Evolutionary conservation across 2,329 filamentous ascomycete species (phyloP), one percentile per base, ranked within the genome.

Genomic region (Neofusicoccum sp.): DNA sequence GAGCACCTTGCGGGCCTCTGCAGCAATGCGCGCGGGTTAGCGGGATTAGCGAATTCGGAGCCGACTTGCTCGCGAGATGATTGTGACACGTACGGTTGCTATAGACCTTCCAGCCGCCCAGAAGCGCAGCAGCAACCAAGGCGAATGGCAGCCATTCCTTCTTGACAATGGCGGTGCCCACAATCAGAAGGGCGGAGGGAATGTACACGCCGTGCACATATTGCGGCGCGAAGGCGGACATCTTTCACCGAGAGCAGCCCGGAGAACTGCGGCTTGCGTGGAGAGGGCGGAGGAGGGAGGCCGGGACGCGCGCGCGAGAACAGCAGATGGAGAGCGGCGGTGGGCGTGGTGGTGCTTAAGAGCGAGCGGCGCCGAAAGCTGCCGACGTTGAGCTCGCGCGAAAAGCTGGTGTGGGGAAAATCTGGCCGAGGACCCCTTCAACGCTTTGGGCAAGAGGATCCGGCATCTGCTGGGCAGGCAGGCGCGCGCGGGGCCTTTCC

Each of bases 181-280:
- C 76, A 63, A 97, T 79, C 63, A 96, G 78, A 36, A 96, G 84
- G 62, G 83, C 86, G n/a, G 87, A 88, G 64, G 93, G 92, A 70
- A 96, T 88, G 75, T 93, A 92, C 69, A 96, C 85, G 71, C 89
- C 90, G 76, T 91, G 86, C 72, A 93, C 77, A 71, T 89, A 91
- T 69, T 86, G 81, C 66, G 82, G 81, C 65, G 87, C 82, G 63
- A 67, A 59, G 7, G 63, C 36, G 36, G 57, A 60, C 57, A 60
- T 60, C 11, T 30, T 38, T 33, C 38, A 31, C 36, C 4, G 6
- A 26, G 24, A 11, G 28, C 43, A 41, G 49, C 20, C 24, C n/a
- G 36, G 4, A 24, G 3, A 6, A 3, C 14, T 30, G 49, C 24
- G 48, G 33, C 11, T 7, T 48, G 24, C 20, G 58, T n/a, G 26